These are phyloP conservation scores for Trametes elegans DNA, from an alignment of 768 basidiomycete species.

Conservation along the genomic window DNA sequence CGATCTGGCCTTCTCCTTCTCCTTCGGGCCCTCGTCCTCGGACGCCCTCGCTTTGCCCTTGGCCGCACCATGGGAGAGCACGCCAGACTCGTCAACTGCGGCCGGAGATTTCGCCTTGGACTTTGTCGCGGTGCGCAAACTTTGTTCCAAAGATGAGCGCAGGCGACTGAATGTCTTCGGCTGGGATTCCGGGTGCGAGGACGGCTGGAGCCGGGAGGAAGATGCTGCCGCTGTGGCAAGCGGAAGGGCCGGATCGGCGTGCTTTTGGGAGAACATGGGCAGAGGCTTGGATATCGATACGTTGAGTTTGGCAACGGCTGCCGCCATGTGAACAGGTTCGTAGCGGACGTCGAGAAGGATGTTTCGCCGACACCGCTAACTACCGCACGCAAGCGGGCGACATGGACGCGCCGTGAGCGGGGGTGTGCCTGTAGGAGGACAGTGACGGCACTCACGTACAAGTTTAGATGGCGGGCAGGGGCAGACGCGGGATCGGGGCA, in stretches of 20 bases:
- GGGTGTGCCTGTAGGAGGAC: background rate
- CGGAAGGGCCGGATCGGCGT: slow-evolving; percentile 25
- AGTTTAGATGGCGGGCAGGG: slow-evolving; percentile 7
- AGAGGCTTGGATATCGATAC: slow-evolving; percentile 41
- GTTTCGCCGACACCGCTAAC: slow-evolving; percentile 16
- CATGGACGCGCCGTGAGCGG: background rate
- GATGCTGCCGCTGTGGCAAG: slow-evolving; percentile 36
- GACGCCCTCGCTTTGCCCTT: slow-evolving; percentile 45
- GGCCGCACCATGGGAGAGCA: slow-evolving; percentile 35
- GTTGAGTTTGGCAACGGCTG: slow-evolving; percentile 39
- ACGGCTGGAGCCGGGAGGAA: slow-evolving; percentile 30
- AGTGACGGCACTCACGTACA: slow-evolving; percentile 13
- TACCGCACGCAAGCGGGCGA: slow-evolving; percentile 6
- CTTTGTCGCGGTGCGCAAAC: slow-evolving; percentile 60
- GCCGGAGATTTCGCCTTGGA: slow-evolving; percentile 33
- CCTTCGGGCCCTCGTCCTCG: slow-evolving; percentile 35
- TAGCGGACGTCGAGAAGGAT: slow-evolving; percentile 8
- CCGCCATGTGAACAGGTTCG: slow-evolving; percentile 39
- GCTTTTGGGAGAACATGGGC: slow-evolving; percentile 40
- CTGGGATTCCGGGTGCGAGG: slow-evolving; percentile 34
- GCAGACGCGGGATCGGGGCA: slow-evolving; percentile 4
- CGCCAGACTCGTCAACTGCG: slow-evolving; percentile 41
- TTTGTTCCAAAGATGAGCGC: slow-evolving; percentile 66
- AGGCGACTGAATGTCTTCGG: slow-evolving; percentile 62
- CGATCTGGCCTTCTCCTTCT: slow-evolving; percentile 41